Base-by-base conservation (phyloP, 768 basidiomycete species). In the Naematelia aurantialba region DNA sequence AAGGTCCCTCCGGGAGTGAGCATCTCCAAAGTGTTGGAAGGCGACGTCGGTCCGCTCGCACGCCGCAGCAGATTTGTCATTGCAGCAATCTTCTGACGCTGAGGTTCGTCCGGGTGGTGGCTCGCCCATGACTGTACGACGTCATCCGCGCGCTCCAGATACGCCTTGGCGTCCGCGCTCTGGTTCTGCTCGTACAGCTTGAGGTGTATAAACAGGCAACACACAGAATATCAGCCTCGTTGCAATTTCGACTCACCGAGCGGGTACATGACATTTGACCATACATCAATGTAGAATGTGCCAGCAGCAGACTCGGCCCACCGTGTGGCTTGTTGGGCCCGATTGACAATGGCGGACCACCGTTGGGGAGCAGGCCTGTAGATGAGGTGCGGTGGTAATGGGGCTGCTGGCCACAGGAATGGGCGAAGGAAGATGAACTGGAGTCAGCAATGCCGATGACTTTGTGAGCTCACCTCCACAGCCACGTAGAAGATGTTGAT, bases 281-380 rank as follows among this genome's bases (percentile, higher is more conserved):
- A 66, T 8, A 62, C 54, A 45, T 66, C 64, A 14, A 66, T 26
- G 31, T 62, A 62, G n/a, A 59, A 66, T 17, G 56, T 24, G 5
- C 64, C 64, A n/a, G 56, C 51, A 2, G 56, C 45, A 3, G 60
- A 53, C 22, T 56, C 52, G 5, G 60, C n/a, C 64, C 64, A 66
- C 11, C 59, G 42, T 13, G 57, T 51, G 12, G 54, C 64, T 34
- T 66, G 57, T 44, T 66, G 55, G 14, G 57, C 56, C 21, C 60
- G 34, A 25, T 48, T 46, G 14, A 48, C 45, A 2, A 66, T 29
- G 5, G 17, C 51, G 24, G 39, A 17, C 60, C 60, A 61, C 17
- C 64, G 45, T 11, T 53, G 51, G 26, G 29, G 22, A 0, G 60
- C 48, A 4, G 64, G 60, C 13, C 64, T 34, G 48, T 52, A 66